A percentile compares a stretch with the other conserved stretches of the same genome.
These are phyloP conservation scores for Ophidiomyces ophidiicola DNA, from an alignment of 2,329 filamentous ascomycete genomes.

Conservation along the genomic window DNA sequence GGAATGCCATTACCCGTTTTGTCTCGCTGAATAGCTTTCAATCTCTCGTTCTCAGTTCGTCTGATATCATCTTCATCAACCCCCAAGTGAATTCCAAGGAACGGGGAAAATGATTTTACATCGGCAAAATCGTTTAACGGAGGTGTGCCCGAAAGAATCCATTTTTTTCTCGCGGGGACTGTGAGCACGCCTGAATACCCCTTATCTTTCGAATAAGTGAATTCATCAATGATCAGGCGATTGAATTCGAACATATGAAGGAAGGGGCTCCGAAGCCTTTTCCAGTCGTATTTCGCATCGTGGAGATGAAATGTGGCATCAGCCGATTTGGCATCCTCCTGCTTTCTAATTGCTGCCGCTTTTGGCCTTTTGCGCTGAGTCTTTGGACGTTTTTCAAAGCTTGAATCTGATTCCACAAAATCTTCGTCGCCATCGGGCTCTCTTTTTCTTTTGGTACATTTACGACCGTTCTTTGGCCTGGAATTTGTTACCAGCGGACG, in stretches of 20 bases:
- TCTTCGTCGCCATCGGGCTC: slow-evolving; percentile 15
- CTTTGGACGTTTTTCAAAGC: slow-evolving; percentile 8
- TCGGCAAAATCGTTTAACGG: slow-evolving; percentile 46
- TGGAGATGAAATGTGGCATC: slow-evolving; percentile 20
- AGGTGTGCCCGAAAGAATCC: slow-evolving; percentile 54
- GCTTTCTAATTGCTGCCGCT: neutral
- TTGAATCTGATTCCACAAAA: slow-evolving; percentile 14
- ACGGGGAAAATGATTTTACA: slow-evolving; percentile 46
- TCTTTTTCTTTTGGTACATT: slow-evolving; percentile 16
- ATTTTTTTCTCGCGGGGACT: slow-evolving; percentile 42
- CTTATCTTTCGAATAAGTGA: slow-evolving; percentile 42
- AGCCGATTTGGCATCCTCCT: slow-evolving; percentile 5
- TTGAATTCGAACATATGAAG: slow-evolving; percentile 51
- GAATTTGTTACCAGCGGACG: neutral
- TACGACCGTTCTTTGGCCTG: neutral
- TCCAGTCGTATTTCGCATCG: slow-evolving; percentile 19
- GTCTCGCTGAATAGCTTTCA: slow-evolving; percentile 32
- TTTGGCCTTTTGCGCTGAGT: slow-evolving; percentile 5
- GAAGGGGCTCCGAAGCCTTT: slow-evolving; percentile 26
- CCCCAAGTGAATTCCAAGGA: slow-evolving; percentile 45
- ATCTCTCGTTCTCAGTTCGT: slow-evolving; percentile 35
- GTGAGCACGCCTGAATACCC: slow-evolving; percentile 34
- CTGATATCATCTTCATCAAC: slow-evolving; percentile 40
- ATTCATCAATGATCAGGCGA: slow-evolving; percentile 53
- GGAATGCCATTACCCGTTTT: slow-evolving; percentile 30